Conservation (phyloP, 306 rosid genomes). For the Vigna nakashimae region DNA sequence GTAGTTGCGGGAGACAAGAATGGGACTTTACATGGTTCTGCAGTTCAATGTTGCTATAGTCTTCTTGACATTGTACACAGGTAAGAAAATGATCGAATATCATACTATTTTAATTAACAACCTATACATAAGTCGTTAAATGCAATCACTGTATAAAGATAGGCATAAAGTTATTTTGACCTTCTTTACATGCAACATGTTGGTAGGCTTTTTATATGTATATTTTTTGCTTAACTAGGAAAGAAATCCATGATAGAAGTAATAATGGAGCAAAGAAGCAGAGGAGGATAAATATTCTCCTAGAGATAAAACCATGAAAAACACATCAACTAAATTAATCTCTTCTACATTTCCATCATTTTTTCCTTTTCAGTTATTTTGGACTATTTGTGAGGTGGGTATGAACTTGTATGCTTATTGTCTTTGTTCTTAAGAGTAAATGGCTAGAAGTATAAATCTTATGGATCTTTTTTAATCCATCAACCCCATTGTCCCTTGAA, state of each 20-base stretch:
- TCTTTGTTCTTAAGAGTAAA: conserved; percentile 23
- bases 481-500: background rate
- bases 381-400: too few species aligned
- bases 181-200: conserved; percentile 2
- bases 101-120: conserved; percentile 10
- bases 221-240: too few species aligned
- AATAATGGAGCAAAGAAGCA: too few species aligned
- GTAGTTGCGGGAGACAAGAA: conserved; percentile 97
- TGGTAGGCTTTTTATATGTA: background rate
- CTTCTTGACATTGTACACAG: conserved; percentile 94
- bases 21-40: conserved; percentile 93
- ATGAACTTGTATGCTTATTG: conserved; percentile 28
- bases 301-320: too few species aligned
- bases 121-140: conserved; percentile 13
- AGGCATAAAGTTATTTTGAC: conserved; percentile 18
- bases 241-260: too few species aligned
- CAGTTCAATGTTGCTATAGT: conserved; percentile 91
- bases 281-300: too few species aligned
- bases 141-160: conserved; percentile 30
- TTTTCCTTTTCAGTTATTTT: too few species aligned
- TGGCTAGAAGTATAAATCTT: conserved; percentile 19
- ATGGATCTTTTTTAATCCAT: conserved; percentile 14
- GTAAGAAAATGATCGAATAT: conserved; percentile 49
- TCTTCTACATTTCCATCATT: too few species aligned
- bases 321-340: too few species aligned